Conservation (phyloP, 768 basidiomycete genomes). For the Mycena epipterygia region DNA sequence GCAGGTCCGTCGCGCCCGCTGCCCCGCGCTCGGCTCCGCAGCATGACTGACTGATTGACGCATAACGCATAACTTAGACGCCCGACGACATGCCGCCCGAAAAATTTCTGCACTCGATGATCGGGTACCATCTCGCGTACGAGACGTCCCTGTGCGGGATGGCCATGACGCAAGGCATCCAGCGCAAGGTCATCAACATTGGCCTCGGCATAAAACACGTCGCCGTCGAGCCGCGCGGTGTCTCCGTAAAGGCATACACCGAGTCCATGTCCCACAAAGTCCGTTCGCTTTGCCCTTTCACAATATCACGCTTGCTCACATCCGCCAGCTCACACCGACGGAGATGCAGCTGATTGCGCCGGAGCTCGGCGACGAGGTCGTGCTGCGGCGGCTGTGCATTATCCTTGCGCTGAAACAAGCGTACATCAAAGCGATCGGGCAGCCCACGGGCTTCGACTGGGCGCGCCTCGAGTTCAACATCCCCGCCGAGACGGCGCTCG, state of each 20-base stretch:
- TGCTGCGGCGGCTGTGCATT: slow-evolving; percentile 82
- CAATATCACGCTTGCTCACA: slow-evolving; percentile 39
- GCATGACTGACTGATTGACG: background rate
- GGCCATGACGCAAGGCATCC: slow-evolving; percentile 86
- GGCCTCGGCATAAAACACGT: slow-evolving; percentile 85
- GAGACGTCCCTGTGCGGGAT: slow-evolving; percentile 83
- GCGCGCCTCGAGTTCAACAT: slow-evolving; percentile 88
- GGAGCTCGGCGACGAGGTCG: slow-evolving; percentile 70
- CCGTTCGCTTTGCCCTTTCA: slow-evolving; percentile 36
- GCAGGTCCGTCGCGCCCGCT: slow-evolving; percentile 62
- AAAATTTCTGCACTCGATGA: slow-evolving; percentile 78
- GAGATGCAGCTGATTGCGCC: slow-evolving; percentile 69
- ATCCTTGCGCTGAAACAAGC: slow-evolving; percentile 85
- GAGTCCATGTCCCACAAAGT: slow-evolving; percentile 86
- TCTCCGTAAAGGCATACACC: slow-evolving; percentile 71
- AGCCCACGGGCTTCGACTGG: slow-evolving; percentile 84
- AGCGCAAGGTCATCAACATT: slow-evolving; percentile 83
- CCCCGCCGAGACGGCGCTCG: slow-evolving; percentile 67
- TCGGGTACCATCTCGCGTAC: slow-evolving; percentile 82
- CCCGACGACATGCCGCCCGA: slow-evolving; percentile 74
- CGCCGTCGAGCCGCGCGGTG: slow-evolving; percentile 69
- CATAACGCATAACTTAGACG: slow-evolving; percentile 54
- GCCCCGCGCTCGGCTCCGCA: no score
- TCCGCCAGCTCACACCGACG: slow-evolving; percentile 47
- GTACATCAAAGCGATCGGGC: slow-evolving; percentile 88